A percentile compares a stretch with the other conserved stretches of the same genome.
Evolutionary conservation across 1,284 basidiomycete species (phyloP).

Genomic region (Singerocomus rubriflavus): DNA sequence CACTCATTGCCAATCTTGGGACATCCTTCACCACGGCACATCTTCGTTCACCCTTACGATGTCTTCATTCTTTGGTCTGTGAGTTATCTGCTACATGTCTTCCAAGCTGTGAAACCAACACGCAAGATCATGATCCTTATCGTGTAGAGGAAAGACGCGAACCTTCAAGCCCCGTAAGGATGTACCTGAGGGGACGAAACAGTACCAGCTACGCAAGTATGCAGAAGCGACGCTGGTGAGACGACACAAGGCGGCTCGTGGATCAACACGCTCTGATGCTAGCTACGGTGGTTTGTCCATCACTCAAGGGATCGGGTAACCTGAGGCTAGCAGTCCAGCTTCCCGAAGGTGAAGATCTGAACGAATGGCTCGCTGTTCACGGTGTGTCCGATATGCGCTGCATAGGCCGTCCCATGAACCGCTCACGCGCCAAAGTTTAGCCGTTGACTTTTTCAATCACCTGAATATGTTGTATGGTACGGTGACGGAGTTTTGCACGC

Average conservation of each 20-base stretch:
- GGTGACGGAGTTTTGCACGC: conserved; percentile 95
- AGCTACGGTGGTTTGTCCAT: conserved; percentile 9
- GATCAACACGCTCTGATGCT: conserved; percentile 5
- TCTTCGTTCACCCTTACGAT: conserved; percentile 37
- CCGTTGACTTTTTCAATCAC: conserved; percentile 95
- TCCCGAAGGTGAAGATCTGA: conserved; percentile 91
- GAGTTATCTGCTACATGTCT: conserved; percentile 33
- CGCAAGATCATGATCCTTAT: conserved; percentile 5
- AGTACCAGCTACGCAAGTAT: conserved; percentile 95
- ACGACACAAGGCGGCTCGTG: not conserved
- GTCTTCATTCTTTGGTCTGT: conserved; percentile 86
- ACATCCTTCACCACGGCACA: conserved; percentile 5
- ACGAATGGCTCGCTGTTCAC: conserved; percentile 97
- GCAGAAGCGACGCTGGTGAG: conserved; percentile 92
- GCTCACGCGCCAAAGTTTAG: conserved; percentile 39
- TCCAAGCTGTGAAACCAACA: conserved; percentile 8
- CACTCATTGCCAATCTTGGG: conserved; percentile 17
- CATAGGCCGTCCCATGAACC: not conserved
- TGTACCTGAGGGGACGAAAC: conserved; percentile 93
- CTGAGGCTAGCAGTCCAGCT: conserved; percentile 85
- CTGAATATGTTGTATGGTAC: conserved; percentile 96
- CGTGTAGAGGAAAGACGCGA: conserved; percentile 75
- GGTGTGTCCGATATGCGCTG: conserved; percentile 50
- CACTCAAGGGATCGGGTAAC: conserved; percentile 85
- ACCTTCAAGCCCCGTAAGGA: conserved; percentile 98